Evolutionary conservation across 2,329 filamentous ascomycete genomes (phyloP), one percentile per base, ranked within the genome.

Genomic region (Epichloe sp.): DNA sequence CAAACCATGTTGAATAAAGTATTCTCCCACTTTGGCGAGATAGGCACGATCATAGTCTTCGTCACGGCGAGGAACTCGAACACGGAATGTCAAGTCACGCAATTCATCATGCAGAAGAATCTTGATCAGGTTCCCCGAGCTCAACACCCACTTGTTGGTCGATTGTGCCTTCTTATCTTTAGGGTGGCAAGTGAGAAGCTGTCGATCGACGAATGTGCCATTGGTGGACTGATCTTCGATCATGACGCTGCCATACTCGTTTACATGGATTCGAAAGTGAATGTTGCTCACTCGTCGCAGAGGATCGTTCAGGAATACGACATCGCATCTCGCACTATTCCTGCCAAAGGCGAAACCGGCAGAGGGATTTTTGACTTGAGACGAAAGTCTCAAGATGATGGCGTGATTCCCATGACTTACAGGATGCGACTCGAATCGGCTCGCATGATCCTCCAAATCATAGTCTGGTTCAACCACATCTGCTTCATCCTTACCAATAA

Each of bases 181-280:
- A 26, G 64, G 58, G 46, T 70, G 68, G 21, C 63, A 60, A 47
- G 68, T 71, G 58, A 98, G 74, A 37, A 88, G 71, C 17, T 74
- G 71, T 23, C 79, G 76, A 66, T 97, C 90, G 52, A 97, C 88
- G 53, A 88, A 74, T 4, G 93, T 97, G 31, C 93, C 93, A 61
- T 97, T 98, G n/a, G 89, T 96, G 0, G 93, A 97, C 63, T 83
- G 79, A 63, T 98, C 93, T 65, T 95, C 84, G 12, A 97, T 72
- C 88, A 98, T 95, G 56, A 96, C 76, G 52, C 86, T 83, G 31
- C 86, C 88, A 56, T 87, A 80, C n/a, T 82, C 74, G 60, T 94
- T 98, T 59, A 95, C 76, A 62, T 85, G 95, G 55, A 98, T 95
- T 49, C 88, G 84, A 65, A 97, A 98, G 65, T 98, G 93, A n/a